Conservation (phyloP, 2,329 filamentous ascomycete species). For the Bretziella fagacearum region DNA sequence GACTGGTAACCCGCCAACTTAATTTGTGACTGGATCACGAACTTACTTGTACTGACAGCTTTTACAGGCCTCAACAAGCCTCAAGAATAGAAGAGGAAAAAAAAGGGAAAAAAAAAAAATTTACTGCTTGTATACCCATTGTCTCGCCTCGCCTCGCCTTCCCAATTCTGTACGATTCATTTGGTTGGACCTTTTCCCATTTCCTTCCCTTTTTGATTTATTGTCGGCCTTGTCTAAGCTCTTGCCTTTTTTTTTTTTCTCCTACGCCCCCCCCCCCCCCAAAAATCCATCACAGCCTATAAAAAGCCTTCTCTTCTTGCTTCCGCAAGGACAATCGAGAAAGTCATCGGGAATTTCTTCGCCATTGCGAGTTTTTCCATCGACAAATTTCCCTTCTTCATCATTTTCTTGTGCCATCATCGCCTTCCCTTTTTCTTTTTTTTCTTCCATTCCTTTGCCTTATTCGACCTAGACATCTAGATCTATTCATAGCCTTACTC, state of each 20-base stretch:
- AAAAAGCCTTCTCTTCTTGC: background rate
- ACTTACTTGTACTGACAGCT: too few species aligned
- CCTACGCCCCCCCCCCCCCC: background rate
- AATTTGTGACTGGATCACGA: background rate
- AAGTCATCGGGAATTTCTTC: slow-evolving; percentile 4
- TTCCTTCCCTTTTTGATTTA: too few species aligned
- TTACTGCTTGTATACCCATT: too few species aligned
- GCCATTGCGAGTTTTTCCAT: slow-evolving; percentile 1
- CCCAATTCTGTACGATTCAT: too few species aligned
- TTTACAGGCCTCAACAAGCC: too few species aligned
- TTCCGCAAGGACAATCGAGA: background rate
- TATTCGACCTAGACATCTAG: background rate
- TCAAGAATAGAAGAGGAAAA: too few species aligned
- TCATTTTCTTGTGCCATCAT: background rate
- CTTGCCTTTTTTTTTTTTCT: slow-evolving; percentile 1
- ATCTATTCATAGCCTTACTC: background rate
- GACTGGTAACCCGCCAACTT: background rate
- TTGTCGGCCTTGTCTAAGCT: too few species aligned
- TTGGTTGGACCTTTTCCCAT: too few species aligned
- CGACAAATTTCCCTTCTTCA: background rate
- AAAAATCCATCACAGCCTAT: background rate
- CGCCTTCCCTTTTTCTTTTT: background rate
- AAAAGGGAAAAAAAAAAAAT: too few species aligned
- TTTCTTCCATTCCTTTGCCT: slow-evolving; percentile 3
- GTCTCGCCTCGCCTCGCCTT: too few species aligned